phyloP scores from a whole-genome alignment of 805 yeast species.

The Debaryomyces hansenii region DNA sequence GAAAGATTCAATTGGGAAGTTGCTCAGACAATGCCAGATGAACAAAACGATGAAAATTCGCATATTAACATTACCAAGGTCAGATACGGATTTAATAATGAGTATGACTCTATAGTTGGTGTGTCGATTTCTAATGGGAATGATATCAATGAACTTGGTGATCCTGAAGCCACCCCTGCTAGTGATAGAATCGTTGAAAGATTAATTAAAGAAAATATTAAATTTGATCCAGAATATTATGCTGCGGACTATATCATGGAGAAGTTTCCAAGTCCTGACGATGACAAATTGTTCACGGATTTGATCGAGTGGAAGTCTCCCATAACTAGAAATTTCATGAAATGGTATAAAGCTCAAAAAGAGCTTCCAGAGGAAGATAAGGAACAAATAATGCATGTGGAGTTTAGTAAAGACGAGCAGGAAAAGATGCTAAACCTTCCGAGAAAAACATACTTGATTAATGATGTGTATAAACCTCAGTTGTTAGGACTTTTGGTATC shows the following conservation, averaged over 20 bases:
- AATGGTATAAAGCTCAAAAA: conserved; percentile 47
- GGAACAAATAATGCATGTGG: conserved; percentile 39
- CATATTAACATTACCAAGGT: conserved; percentile 21
- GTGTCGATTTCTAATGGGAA: conserved; percentile 78
- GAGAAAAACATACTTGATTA: conserved; percentile 55
- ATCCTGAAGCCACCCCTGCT: conserved; percentile 68
- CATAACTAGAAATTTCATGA: conserved; percentile 38
- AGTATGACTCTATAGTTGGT: conserved; percentile 59
- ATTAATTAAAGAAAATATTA: conserved; percentile 60
- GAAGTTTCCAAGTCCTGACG: conserved; percentile 55
- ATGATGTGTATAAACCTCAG: conserved; percentile 47
- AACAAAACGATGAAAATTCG: conserved; percentile 13
- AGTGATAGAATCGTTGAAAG: conserved; percentile 67
- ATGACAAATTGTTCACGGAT: conserved; percentile 44
- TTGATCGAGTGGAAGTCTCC: conserved; percentile 57
- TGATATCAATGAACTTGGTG: conserved; percentile 83
- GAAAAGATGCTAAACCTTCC: conserved; percentile 72
- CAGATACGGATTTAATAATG: conserved; percentile 80
- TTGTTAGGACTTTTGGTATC: conserved; percentile 64
- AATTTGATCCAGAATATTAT: conserved; percentile 87
- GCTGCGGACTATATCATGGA: conserved; percentile 73
- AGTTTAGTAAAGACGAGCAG: conserved; percentile 60
- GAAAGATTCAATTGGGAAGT: conserved; percentile 85
- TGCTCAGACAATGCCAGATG: conserved; percentile 52
- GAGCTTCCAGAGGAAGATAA: conserved; percentile 21